These are phyloP conservation scores for Penicillium hordei DNA, from an alignment of 2,329 filamentous ascomycete genomes.

Conservation along the genomic window DNA sequence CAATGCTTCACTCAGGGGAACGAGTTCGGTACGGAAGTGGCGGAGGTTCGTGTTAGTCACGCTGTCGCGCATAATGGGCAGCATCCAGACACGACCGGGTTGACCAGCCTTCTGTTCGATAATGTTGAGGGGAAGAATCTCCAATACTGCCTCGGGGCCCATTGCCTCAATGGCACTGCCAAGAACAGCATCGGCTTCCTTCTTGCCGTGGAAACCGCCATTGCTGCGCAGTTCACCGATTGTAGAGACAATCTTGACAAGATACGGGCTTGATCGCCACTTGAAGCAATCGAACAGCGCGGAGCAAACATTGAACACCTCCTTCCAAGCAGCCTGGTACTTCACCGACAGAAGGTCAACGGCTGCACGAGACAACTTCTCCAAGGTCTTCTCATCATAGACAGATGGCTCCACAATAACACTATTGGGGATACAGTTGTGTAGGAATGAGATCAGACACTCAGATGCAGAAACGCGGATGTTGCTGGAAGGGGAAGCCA, in stretches of 20 bases:
- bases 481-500: constrained; percentile 85
- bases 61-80: constrained; percentile 85
- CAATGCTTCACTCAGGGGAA: constrained; percentile 85
- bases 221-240: constrained; percentile 86
- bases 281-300: constrained; percentile 83
- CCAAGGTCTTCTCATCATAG: constrained; percentile 85
- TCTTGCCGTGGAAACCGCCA: constrained; percentile 87
- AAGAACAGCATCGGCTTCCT: constrained; percentile 88
- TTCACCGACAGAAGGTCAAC: constrained; percentile 80
- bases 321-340: constrained; percentile 91
- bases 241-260: constrained; percentile 71
- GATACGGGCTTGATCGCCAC: constrained; percentile 79
- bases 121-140: constrained; percentile 82
- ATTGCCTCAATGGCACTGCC: constrained; percentile 85
- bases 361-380: constrained; percentile 71
- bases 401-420: constrained; percentile 86
- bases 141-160: constrained; percentile 81
- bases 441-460: constrained; percentile 88
- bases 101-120: constrained; percentile 72
- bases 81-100: constrained; percentile 87
- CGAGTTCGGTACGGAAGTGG: constrained; percentile 82
- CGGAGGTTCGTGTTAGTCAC: constrained; percentile 82
- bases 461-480: constrained; percentile 93
- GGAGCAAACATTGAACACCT: constrained; percentile 85
- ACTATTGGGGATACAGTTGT: constrained; percentile 80